Evolutionary conservation across 2,329 filamentous ascomycete species (phyloP), one percentile per base, ranked within the genome.

Genomic region (Alternaria burnsii): DNA sequence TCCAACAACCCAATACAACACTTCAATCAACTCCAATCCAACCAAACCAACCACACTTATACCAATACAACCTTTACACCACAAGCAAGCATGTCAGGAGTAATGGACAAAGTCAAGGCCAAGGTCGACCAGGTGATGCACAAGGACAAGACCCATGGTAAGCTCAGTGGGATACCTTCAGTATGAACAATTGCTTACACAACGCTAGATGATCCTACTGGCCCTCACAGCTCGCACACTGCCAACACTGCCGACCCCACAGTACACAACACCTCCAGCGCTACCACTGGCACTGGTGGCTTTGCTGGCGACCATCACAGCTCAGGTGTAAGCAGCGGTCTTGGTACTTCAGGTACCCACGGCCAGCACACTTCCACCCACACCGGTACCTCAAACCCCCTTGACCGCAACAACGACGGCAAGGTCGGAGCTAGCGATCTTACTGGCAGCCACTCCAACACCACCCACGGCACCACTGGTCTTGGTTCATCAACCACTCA

Each of bases 51-150:
- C n/a, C 16, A 58, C 18, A 44, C 24, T 24, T 47, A 52, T 44
- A 24, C 12, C 22, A 24, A 54, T 50, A 16, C 34, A 61, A 50
- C 28, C 48, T 48, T 60, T 44, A 65, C 55, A 66, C 42, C 41
- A 58, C 46, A 55, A 60, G 42, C 58, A 61, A 71, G 56, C 61
- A 75, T 75, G 72, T 48, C 72, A 42, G 71, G 72, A 58, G 50
- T 66, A 44, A 71, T 78, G 38, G 73, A 78, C 3, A 77, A 78
- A 68, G 71, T 78, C 66, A 78, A 77, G 73, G 70, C 71, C 55
- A 78, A 76, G 75, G 76, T 77, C 69, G 75, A 78, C 61, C 61
- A 73, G 36, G 70, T 74, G 59, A 71, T 77, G 51, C 75, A 76
- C 68, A 76, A 77, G 71, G 72, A 78, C 66, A 73, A 75, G 66